Base-by-base conservation (phyloP, 2,329 filamentous ascomycete genomes). In the Aspergillus calidoustus region DNA sequence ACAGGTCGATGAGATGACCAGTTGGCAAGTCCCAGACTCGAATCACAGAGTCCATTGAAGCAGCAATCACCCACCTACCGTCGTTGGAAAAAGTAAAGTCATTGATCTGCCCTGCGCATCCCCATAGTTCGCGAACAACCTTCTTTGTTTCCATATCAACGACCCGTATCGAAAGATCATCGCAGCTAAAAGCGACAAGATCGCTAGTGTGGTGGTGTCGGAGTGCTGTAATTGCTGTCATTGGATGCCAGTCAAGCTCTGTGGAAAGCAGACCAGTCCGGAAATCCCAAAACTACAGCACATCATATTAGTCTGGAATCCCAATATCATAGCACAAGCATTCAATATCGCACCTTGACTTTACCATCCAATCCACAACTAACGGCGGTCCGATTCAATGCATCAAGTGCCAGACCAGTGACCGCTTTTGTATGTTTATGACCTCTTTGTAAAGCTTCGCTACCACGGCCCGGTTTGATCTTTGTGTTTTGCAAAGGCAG, bases 11-110 rank as follows among this genome's bases (percentile, higher is more conserved):
- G 15, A 99, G 83, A 78, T 99, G 94, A 28, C 93, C 94, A 0
- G 96, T 99, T 0, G 95, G 92, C 30, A 99, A 82, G 79, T 99
- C 96, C 93, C 95, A 99, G 7, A 98, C 87, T 47, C 95, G 87
- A 54, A 97, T 82, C 6, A 92, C 81, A 1, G 88, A 87, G 72
- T 96, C 92, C 71, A 91, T 89, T 0, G 92, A 93, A 13, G 93
- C 91, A 23, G 93, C 92, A 60, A 97, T 87, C 67, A 99, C 88
- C 95, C 95, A 99, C 60, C 93, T 87, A 8, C 94, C 94, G 74
- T 98, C 93, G 67, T 89, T 91, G 3, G 94, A 98, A 79, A 99
- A 98, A 70, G 87, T 89, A 62, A 93, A 89, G 76, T 95, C 91
- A 70, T 90, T 92, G 68, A 95, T 89, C 59, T 84, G 81, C 15